Evolutionary conservation across 2,329 filamentous ascomycete genomes (phyloP).

Genomic region (Diaporthe longicolla): DNA sequence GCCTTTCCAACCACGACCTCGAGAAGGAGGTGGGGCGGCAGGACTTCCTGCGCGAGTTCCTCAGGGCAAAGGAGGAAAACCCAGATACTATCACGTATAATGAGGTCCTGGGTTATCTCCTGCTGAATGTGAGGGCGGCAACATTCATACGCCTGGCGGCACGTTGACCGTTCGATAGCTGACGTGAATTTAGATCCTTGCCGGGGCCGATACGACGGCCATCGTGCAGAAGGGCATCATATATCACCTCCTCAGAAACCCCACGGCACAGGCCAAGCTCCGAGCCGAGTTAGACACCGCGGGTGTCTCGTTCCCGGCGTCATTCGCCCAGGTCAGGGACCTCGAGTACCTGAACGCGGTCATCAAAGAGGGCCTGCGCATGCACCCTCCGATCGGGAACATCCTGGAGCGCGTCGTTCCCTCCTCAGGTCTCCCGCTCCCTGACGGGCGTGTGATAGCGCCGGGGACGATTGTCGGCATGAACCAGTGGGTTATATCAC

Average conservation of each 20-base stretch:
- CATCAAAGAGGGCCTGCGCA: constrained; percentile 7
- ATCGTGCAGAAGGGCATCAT: constrained; percentile 25
- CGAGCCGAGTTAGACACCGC: constrained; percentile 1
- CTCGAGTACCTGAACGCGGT: constrained; percentile 17
- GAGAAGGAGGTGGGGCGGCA: constrained; percentile 11
- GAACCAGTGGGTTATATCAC: constrained; percentile 23
- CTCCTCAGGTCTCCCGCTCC: neutral
- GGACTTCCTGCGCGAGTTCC: constrained; percentile 19
- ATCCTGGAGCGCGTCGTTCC: constrained; percentile 14
- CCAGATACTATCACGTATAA: neutral
- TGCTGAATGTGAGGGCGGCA: neutral
- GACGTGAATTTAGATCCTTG: neutral
- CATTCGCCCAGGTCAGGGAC: neutral
- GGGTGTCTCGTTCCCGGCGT: neutral
- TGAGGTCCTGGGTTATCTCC: constrained; percentile 4
- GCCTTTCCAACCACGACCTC: neutral
- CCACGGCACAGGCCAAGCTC: neutral
- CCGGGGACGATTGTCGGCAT: constrained; percentile 16
- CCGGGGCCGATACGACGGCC: constrained; percentile 24
- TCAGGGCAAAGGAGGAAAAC: constrained; percentile 9
- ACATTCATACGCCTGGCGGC: too few species aligned
- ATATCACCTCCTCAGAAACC: constrained; percentile 18
- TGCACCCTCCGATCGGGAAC: constrained; percentile 14
- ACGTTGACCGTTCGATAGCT: neutral
- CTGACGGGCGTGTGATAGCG: constrained; percentile 8